These are phyloP conservation scores for Acacia melanoxylon DNA, from an alignment of 306 rosid genomes.

Conservation along the genomic window DNA sequence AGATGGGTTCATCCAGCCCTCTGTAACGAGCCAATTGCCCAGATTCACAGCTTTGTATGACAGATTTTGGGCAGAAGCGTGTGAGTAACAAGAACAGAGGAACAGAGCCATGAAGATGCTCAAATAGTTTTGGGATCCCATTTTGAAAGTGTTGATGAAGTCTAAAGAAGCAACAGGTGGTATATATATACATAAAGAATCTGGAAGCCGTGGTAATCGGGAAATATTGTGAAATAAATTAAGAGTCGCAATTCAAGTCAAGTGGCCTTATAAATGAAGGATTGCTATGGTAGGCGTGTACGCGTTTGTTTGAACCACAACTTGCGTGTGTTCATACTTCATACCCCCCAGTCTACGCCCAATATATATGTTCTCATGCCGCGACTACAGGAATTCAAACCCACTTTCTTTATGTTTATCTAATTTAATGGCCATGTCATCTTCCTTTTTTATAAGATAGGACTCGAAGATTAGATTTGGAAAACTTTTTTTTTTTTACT, in stretches of 20 bases:
- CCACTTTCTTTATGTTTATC: too few relatives aligned
- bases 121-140: not conserved
- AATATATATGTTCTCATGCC: too few relatives aligned
- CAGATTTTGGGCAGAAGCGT: conserved; percentile 39
- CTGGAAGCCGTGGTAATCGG: not conserved
- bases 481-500: too few relatives aligned
- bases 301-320: too few relatives aligned
- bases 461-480: too few relatives aligned
- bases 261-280: not conserved
- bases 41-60: conserved; percentile 51
- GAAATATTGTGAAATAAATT: not conserved
- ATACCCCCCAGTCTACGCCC: too few relatives aligned
- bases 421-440: too few relatives aligned
- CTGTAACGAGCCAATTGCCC: conserved; percentile 50
- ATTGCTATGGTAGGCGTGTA: not conserved
- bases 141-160: not conserved
- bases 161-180: not conserved
- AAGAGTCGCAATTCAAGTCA: not conserved
- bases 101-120: conserved; percentile 16
- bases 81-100: conserved; percentile 10
- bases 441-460: too few relatives aligned
- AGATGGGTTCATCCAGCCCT: conserved; percentile 51
- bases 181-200: not conserved
- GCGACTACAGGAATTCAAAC: too few relatives aligned
- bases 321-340: too few relatives aligned